phyloP scores from a whole-genome alignment of 176 grass and related monocot genomes.

The Panicum miliaceum region DNA sequence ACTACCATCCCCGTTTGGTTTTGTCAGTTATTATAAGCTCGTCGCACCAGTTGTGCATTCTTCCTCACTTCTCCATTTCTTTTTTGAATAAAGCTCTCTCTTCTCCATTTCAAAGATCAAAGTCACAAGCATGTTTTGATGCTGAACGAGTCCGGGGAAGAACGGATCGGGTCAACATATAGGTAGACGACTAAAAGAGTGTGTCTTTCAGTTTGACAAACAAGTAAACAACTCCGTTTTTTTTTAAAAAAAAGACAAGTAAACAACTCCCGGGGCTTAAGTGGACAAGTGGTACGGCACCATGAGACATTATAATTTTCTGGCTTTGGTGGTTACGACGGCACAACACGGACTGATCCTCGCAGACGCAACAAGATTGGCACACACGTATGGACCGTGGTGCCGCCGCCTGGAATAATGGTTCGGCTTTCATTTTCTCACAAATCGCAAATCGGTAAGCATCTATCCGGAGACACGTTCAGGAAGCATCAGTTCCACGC shows the following conservation, averaged over 20 bases:
- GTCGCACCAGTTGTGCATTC: background rate
- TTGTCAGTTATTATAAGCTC: background rate
- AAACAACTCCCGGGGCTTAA: background rate
- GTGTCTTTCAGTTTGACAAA: background rate
- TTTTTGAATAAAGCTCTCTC: too few species aligned
- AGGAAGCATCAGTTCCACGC: background rate
- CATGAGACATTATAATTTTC: background rate
- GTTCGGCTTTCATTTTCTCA: background rate
- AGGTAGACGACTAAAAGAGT: background rate
- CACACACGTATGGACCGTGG: background rate
- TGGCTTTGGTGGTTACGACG: background rate
- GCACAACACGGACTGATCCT: background rate
- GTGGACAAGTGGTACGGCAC: slow-evolving; percentile 1
- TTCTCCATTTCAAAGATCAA: background rate
- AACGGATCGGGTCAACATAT: background rate
- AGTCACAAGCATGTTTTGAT: background rate
- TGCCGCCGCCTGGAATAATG: background rate
- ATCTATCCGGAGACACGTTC: slow-evolving; percentile 20
- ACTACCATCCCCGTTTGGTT: background rate
- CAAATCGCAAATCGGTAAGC: background rate
- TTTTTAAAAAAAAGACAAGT: too few species aligned
- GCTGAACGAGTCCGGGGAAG: background rate
- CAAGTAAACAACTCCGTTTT: background rate
- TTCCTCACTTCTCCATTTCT: background rate
- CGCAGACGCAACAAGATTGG: background rate